phyloP scores from a whole-genome alignment of 2,329 filamentous ascomycete genomes.

The Trichoderma polysporum region DNA sequence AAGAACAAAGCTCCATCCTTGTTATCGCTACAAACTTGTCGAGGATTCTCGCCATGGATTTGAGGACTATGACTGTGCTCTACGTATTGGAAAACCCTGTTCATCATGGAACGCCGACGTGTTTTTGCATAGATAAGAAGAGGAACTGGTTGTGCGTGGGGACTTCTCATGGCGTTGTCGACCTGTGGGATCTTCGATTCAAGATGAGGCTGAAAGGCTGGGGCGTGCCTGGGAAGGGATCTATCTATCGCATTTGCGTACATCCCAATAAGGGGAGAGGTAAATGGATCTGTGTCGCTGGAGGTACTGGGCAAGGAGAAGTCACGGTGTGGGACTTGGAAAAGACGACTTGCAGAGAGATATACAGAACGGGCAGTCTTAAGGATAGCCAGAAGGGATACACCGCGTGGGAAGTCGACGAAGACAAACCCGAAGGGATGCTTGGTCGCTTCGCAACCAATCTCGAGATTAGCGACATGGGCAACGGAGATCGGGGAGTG shows the following conservation, averaged over 20 bases:
- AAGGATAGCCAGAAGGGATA: constrained; percentile 66
- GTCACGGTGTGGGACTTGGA: constrained; percentile 96
- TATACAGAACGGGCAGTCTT: constrained; percentile 70
- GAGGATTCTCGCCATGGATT: constrained; percentile 78
- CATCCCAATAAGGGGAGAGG: constrained; percentile 77
- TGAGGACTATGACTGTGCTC: constrained; percentile 79
- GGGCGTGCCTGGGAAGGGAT: constrained; percentile 77
- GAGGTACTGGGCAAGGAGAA: constrained; percentile 83
- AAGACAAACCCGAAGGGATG: constrained; percentile 84
- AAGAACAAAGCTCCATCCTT: constrained; percentile 77
- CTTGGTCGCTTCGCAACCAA: constrained; percentile 79
- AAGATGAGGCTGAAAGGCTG: constrained; percentile 82
- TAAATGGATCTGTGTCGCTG: constrained; percentile 84
- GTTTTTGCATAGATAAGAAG: constrained; percentile 82
- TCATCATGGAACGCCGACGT: constrained; percentile 87
- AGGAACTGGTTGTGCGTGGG: constrained; percentile 89
- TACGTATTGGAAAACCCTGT: constrained; percentile 84
- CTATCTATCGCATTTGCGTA: constrained; percentile 76
- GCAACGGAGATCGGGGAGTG: constrained; percentile 64
- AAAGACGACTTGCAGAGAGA: constrained; percentile 81
- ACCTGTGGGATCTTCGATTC: constrained; percentile 97
- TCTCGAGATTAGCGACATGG: constrained; percentile 60
- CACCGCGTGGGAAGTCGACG: constrained; percentile 84
- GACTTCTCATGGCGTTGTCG: constrained; percentile 87
- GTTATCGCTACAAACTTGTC: constrained; percentile 84